phyloP scores from a whole-genome alignment of 2,329 filamentous ascomycete genomes.

The Rhynchosporium secalis region DNA sequence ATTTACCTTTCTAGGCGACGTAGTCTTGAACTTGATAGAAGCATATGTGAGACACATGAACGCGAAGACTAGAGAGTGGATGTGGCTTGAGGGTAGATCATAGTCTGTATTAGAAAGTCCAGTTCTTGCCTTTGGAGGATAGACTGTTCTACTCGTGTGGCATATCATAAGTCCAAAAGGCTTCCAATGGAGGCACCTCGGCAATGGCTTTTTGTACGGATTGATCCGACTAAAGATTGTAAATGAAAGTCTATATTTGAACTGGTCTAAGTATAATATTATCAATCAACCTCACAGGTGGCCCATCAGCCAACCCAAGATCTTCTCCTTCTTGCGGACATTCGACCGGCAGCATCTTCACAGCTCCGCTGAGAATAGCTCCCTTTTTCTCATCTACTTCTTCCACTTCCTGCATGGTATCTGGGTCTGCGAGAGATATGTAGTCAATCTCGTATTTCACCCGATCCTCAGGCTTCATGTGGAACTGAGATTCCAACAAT shows the following conservation, averaged over 20 bases:
- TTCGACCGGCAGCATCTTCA: constrained; percentile 86
- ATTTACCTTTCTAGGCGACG: too few relatives aligned
- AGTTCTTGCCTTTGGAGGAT: too few relatives aligned
- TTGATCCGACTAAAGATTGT: background rate
- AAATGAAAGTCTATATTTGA: constrained; percentile 17
- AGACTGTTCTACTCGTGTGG: too few relatives aligned
- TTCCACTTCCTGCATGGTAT: constrained; percentile 77
- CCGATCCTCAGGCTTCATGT: constrained; percentile 57
- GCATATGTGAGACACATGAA: too few relatives aligned
- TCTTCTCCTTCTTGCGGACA: constrained; percentile 69
- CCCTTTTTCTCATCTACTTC: constrained; percentile 68
- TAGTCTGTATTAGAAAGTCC: too few relatives aligned
- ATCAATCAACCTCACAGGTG: constrained; percentile 85
- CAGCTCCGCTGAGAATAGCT: constrained; percentile 83
- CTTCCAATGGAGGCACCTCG: too few relatives aligned
- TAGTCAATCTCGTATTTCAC: constrained; percentile 86
- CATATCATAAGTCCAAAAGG: too few relatives aligned
- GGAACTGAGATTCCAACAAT: constrained; percentile 61
- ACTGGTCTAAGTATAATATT: constrained; percentile 72
- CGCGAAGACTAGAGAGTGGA: too few relatives aligned
- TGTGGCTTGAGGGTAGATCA: too few relatives aligned
- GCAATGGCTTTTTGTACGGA: too few relatives aligned
- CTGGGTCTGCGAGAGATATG: constrained; percentile 83
- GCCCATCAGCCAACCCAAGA: constrained; percentile 69
- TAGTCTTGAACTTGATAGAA: too few relatives aligned